These are phyloP conservation scores for Aspergillus neoniger DNA, from an alignment of 2,329 filamentous ascomycete genomes.

Conservation along the genomic window DNA sequence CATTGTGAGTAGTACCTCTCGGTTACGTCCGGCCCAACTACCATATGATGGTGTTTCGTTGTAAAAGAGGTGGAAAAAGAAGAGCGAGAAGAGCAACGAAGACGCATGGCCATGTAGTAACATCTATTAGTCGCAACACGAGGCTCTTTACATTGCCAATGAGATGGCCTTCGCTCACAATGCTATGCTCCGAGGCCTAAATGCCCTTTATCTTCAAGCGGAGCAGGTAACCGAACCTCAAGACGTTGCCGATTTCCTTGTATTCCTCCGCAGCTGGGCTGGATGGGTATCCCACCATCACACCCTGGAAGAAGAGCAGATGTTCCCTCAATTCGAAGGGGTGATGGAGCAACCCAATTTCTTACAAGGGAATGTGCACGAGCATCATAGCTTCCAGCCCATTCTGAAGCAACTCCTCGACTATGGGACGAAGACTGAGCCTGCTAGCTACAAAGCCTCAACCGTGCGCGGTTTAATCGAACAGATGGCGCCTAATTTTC, in stretches of 20 bases:
- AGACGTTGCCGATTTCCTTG: conserved; percentile 4
- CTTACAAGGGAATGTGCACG: background rate
- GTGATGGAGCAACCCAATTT: background rate
- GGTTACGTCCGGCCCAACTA: no score
- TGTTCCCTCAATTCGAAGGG: conserved; percentile 5
- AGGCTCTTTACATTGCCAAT: conserved; percentile 4
- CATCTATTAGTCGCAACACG: no score
- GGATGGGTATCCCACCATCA: conserved; percentile 8
- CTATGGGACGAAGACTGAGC: background rate
- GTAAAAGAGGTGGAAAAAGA: no score
- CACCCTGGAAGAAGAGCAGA: conserved; percentile 3
- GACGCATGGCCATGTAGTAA: no score
- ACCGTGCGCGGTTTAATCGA: background rate
- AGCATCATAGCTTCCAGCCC: conserved; percentile 2
- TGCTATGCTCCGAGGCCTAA: conserved; percentile 4
- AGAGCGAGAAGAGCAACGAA: no score
- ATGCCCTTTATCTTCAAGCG: conserved; percentile 6
- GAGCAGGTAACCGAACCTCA: background rate
- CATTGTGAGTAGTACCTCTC: background rate
- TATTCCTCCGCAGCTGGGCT: conserved; percentile 1
- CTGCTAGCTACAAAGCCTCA: background rate
- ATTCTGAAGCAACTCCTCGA: background rate
- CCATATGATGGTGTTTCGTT: no score
- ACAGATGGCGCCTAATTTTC: background rate
- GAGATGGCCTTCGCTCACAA: conserved; percentile 9